Conservation (phyloP, 306 rosid species). For the Sindora glabra region DNA sequence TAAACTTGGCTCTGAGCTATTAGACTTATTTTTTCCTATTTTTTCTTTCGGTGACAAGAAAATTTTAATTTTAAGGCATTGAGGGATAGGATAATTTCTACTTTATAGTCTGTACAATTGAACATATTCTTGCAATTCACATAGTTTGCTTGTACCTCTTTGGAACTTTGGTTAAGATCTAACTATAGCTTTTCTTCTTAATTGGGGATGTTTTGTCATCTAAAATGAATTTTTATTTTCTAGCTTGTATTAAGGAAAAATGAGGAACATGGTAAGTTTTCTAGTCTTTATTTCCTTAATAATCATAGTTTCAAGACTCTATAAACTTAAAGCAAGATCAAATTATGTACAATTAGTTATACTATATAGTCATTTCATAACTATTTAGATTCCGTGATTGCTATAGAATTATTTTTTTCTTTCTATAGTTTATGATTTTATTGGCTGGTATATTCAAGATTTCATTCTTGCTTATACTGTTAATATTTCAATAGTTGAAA, state of each 20-base stretch:
- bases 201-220: not conserved
- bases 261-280: slow-evolving; percentile 14
- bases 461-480: no score
- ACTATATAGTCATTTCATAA: not conserved
- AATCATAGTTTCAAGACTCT: not conserved
- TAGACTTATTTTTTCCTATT: not conserved
- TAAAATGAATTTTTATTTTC: slow-evolving; percentile 1
- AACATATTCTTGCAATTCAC: not conserved
- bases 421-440: not conserved
- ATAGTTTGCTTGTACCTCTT: not conserved
- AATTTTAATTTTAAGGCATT: not conserved
- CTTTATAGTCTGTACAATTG: no score
- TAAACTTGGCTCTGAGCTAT: not conserved
- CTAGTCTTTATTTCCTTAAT: not conserved
- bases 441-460: no score
- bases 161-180: not conserved
- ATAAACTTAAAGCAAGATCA: not conserved
- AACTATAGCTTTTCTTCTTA: not conserved
- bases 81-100: no score
- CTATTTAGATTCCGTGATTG: not conserved
- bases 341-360: slow-evolving; percentile 4
- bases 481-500: no score
- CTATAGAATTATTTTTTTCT: not conserved
- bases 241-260: slow-evolving; percentile 34
- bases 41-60: not conserved